These are phyloP conservation scores for Zoysia matrella DNA, from an alignment of 202 grass and related monocot species.

Conservation along the genomic window DNA sequence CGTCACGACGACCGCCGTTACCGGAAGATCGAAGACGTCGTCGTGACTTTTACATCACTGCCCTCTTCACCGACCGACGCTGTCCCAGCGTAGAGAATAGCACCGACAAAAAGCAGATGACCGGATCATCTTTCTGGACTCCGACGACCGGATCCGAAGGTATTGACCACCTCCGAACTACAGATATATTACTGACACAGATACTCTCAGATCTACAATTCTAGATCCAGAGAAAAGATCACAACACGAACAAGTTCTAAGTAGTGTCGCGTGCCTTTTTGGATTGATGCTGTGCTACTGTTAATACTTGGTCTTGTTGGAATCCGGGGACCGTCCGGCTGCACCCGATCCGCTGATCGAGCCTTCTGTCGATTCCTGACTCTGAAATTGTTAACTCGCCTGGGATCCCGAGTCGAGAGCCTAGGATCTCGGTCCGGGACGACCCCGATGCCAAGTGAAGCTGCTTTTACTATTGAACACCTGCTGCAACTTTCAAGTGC, in stretches of 20 bases:
- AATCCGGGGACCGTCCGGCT: slow-evolving; percentile 34
- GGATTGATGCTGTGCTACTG: slow-evolving; percentile 33
- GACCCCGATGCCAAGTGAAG: background rate
- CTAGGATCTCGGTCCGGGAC: slow-evolving; percentile 40
- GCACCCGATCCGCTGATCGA: background rate
- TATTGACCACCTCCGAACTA: too few species aligned
- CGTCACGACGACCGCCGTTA: too few species aligned
- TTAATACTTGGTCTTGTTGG: slow-evolving; percentile 13
- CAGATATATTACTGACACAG: too few species aligned
- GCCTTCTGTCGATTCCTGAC: slow-evolving; percentile 23
- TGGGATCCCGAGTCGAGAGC: slow-evolving; percentile 9
- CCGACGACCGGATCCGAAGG: too few species aligned
- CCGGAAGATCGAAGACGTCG: too few species aligned
- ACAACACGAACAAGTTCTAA: background rate
- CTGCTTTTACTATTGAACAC: background rate
- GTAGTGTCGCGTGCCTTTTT: background rate
- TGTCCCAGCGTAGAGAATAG: too few species aligned
- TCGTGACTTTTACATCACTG: too few species aligned
- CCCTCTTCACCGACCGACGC: too few species aligned
- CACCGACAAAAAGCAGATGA: too few species aligned
- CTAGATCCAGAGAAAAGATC: too few species aligned
- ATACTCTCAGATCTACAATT: too few species aligned
- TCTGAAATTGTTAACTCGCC: background rate
- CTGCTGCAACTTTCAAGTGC: slow-evolving; percentile 22
- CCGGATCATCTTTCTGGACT: too few species aligned